Conservation (phyloP, 2,329 filamentous ascomycete species). For the Aspergillus sp. region DNA sequence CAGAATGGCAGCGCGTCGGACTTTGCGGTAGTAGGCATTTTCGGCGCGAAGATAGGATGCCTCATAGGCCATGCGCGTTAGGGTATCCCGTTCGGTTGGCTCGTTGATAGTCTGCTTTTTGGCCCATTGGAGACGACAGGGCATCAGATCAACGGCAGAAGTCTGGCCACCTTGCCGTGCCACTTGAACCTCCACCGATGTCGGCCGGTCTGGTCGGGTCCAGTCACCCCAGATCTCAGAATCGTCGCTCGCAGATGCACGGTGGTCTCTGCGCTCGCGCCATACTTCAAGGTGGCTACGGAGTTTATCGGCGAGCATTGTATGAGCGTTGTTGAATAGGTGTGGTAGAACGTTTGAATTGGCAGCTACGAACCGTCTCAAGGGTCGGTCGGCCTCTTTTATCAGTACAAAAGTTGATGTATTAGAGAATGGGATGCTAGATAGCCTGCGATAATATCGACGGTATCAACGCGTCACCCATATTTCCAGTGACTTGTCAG, state of each 20-base stretch:
- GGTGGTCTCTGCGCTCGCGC: too few relatives aligned
- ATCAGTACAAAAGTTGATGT: too few relatives aligned
- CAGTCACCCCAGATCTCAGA: background rate
- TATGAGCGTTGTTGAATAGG: too few relatives aligned
- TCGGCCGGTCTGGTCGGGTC: background rate
- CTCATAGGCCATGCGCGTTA: background rate
- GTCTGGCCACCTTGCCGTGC: background rate
- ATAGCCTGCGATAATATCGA: too few relatives aligned
- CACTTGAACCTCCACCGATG: constrained; percentile 1
- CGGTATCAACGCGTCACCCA: too few relatives aligned
- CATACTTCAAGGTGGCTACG: too few relatives aligned
- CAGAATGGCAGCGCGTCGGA: constrained; percentile 1
- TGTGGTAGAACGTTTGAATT: too few relatives aligned
- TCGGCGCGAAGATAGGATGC: constrained; percentile 5
- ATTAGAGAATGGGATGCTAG: too few relatives aligned
- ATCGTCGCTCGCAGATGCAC: background rate
- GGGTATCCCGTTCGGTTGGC: background rate
- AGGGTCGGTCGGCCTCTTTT: too few relatives aligned
- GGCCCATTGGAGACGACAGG: constrained; percentile 4
- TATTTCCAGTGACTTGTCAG: too few relatives aligned
- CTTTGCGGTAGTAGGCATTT: constrained; percentile 6
- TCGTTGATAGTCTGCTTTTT: background rate
- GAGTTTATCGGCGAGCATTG: too few relatives aligned
- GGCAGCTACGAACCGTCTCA: too few relatives aligned
- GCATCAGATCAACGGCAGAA: background rate